Evolutionary conservation across 2,329 filamentous ascomycete genomes (phyloP).

Genomic region (Sarocladiaceae sp.): DNA sequence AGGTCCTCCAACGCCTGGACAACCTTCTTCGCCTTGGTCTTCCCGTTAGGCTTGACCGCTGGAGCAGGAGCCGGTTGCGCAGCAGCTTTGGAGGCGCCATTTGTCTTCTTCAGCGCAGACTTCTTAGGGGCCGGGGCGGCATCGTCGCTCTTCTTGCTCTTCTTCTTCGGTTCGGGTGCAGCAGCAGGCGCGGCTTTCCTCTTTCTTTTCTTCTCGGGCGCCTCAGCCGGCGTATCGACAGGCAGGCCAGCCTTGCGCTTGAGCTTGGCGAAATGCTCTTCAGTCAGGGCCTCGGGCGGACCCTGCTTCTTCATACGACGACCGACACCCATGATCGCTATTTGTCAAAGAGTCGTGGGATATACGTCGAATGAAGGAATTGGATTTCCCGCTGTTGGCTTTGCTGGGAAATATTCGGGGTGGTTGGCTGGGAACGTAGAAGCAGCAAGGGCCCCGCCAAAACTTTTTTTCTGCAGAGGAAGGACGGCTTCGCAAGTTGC

Average conservation of each 20-base stretch:
- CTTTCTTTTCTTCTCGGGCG: constrained; percentile 57
- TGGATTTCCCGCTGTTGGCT: neutral
- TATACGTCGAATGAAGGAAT: constrained; percentile 10
- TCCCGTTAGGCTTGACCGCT: constrained; percentile 25
- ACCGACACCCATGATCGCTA: constrained; percentile 71
- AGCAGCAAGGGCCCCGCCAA: constrained; percentile 25
- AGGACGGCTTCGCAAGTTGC: too few relatives aligned
- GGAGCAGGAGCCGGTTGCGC: constrained; percentile 22
- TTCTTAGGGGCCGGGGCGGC: constrained; percentile 18
- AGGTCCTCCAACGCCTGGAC: constrained; percentile 38
- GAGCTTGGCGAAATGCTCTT: constrained; percentile 67
- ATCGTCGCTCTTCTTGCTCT: constrained; percentile 17
- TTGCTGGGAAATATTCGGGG: constrained; percentile 4
- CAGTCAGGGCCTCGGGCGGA: constrained; percentile 73
- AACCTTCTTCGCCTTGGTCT: constrained; percentile 22
- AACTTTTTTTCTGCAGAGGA: constrained; percentile 27
- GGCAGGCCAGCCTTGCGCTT: constrained; percentile 80
- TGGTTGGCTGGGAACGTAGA: constrained; percentile 4
- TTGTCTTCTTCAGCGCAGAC: constrained; percentile 24
- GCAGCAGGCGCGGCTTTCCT: constrained; percentile 26
- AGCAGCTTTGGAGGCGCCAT: constrained; percentile 25
- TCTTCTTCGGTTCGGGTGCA: constrained; percentile 23
- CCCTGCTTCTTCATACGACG: constrained; percentile 97
- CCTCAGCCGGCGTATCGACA: constrained; percentile 51
- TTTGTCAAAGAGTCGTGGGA: neutral